phyloP scores from a whole-genome alignment of 2,329 filamentous ascomycete genomes.

The Trichophaea hybrida region DNA sequence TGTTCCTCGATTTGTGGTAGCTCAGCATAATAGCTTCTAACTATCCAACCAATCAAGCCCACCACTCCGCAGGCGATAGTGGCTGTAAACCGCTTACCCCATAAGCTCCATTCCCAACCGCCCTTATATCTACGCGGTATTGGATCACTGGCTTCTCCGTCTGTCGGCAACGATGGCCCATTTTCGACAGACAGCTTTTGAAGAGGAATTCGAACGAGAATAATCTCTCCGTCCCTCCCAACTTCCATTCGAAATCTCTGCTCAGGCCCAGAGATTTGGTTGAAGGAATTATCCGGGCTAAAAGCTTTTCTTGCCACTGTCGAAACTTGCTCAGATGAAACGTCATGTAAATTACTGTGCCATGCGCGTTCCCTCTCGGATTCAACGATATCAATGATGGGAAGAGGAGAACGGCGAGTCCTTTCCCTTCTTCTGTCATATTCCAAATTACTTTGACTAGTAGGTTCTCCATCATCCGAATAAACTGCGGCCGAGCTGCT shows the following conservation, averaged over 20 bases:
- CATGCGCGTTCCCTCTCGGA: neutral
- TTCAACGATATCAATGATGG: neutral
- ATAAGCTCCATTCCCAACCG: slow-evolving; percentile 52
- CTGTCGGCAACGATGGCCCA: neutral
- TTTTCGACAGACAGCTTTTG: slow-evolving; percentile 35
- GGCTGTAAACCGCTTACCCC: slow-evolving; percentile 55
- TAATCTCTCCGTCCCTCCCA: slow-evolving; percentile 24
- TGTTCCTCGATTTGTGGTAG: slow-evolving; percentile 69
- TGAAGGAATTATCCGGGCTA: neutral
- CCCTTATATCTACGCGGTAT: slow-evolving; percentile 38
- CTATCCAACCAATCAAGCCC: slow-evolving; percentile 52
- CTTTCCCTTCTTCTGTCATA: neutral
- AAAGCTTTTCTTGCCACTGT: neutral
- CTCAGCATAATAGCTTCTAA: slow-evolving; percentile 64
- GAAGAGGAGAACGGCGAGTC: neutral
- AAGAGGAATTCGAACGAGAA: slow-evolving; percentile 26
- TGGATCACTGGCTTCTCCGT: slow-evolving; percentile 33
- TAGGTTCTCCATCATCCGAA: neutral
- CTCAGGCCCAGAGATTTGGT: neutral
- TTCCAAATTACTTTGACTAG: neutral
- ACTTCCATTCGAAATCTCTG: slow-evolving; percentile 20
- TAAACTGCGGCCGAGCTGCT: slow-evolving; percentile 5
- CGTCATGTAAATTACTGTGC: neutral
- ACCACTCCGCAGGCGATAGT: slow-evolving; percentile 58
- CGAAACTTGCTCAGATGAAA: neutral